These are phyloP conservation scores for Ustilago cynodontis DNA, from an alignment of 1,284 basidiomycete species.

Conservation along the genomic window DNA sequence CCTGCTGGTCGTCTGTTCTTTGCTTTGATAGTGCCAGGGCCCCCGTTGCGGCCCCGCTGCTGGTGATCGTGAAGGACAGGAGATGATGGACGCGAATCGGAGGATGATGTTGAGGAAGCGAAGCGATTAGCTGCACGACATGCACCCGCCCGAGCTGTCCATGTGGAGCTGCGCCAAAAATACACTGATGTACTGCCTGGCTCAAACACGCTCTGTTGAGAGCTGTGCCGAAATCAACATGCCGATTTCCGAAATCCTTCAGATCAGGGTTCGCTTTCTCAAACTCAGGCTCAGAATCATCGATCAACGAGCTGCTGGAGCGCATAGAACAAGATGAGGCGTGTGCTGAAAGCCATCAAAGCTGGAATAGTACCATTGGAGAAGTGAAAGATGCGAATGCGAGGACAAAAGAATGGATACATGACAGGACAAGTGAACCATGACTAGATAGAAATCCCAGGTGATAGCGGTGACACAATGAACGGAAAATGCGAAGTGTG, in stretches of 20 bases:
- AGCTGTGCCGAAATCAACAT: neutral
- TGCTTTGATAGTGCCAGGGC: neutral
- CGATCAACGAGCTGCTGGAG: neutral
- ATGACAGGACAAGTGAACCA: neutral
- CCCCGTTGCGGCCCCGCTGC: neutral
- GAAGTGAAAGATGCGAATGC: slow-evolving; percentile 10
- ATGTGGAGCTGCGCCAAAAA: slow-evolving; percentile 14
- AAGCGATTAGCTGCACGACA: slow-evolving; percentile 19
- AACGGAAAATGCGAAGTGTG: neutral
- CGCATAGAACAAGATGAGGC: neutral
- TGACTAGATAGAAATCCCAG: slow-evolving; percentile 5
- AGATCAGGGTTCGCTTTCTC: slow-evolving; percentile 1
- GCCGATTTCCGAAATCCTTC: slow-evolving; percentile 14
- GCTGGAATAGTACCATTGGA: neutral
- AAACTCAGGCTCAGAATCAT: too few species aligned
- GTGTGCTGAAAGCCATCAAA: neutral
- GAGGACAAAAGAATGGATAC: slow-evolving; percentile 5
- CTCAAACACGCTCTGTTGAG: neutral
- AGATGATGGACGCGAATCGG: neutral
- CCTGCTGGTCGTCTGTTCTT: neutral
- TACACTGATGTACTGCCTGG: neutral
- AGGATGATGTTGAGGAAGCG: neutral
- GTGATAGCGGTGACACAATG: neutral
- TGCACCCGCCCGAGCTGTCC: slow-evolving; percentile 5
- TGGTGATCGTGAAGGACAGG: neutral